Conservation (phyloP, 2,329 filamentous ascomycete species). For the Talaromyces sp. region DNA sequence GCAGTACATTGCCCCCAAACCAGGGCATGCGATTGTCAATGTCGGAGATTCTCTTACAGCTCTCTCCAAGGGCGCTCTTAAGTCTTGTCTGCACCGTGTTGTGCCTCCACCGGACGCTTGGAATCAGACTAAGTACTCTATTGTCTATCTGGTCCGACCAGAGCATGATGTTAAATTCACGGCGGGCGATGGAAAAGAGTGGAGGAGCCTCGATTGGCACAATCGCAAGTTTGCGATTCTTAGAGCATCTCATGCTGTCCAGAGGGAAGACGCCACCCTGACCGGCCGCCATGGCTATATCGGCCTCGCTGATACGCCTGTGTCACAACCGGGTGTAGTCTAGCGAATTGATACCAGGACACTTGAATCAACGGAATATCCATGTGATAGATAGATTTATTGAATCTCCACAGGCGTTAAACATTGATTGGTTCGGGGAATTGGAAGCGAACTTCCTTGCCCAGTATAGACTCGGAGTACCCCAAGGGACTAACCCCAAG, state of each 20-base stretch:
- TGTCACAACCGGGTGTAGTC: not conserved
- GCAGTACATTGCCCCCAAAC: conserved; percentile 49
- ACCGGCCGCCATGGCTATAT: not conserved
- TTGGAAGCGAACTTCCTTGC: not conserved
- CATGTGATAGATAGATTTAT: not conserved
- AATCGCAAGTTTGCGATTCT: not conserved
- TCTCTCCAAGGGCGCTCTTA: conserved; percentile 2
- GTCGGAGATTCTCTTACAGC: conserved; percentile 51
- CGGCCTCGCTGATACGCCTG: not conserved
- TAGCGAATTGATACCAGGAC: not conserved
- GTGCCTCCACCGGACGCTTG: not conserved
- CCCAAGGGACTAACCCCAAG: no score
- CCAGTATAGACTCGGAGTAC: no score
- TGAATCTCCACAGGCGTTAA: not conserved
- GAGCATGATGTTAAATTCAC: not conserved
- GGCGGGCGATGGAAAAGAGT: not conserved
- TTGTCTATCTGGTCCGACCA: not conserved
- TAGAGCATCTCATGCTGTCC: not conserved
- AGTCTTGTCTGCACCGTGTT: not conserved
- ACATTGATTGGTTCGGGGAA: not conserved
- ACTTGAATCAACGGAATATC: no score
- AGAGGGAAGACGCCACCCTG: not conserved
- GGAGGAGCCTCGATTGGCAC: not conserved
- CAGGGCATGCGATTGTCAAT: conserved; percentile 51
- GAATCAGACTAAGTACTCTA: not conserved